These are phyloP conservation scores for Nematodospora valgi DNA, from an alignment of 805 yeast species.

Conservation along the genomic window DNA sequence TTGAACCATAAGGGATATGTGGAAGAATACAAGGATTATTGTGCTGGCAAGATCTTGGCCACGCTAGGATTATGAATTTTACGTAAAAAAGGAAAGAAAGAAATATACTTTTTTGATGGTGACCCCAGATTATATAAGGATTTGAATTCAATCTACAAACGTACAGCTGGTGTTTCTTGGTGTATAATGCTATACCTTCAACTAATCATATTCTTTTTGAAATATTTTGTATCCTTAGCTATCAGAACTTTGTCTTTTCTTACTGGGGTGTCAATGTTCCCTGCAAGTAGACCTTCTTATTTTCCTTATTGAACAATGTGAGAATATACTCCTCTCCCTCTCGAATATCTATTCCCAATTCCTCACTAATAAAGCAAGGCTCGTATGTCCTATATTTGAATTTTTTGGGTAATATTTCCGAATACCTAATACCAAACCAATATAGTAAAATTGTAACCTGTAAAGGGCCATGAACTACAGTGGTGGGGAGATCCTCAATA, in stretches of 20 bases:
- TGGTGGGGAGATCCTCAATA: slow-evolving; percentile 56
- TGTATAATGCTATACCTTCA: too few species aligned
- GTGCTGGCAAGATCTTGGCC: slow-evolving; percentile 38
- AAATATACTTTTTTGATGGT: background rate
- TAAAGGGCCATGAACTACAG: slow-evolving; percentile 81
- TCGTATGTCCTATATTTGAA: slow-evolving; percentile 48
- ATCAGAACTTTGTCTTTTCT: too few species aligned
- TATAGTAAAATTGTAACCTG: slow-evolving; percentile 57
- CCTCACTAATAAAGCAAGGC: slow-evolving; percentile 46
- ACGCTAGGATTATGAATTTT: too few species aligned
- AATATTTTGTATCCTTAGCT: too few species aligned
- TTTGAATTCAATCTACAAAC: too few species aligned
- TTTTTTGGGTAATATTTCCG: slow-evolving; percentile 16
- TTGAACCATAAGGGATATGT: slow-evolving; percentile 31
- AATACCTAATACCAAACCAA: slow-evolving; percentile 35
- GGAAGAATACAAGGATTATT: slow-evolving; percentile 39
- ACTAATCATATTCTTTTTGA: too few species aligned
- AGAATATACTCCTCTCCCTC: too few species aligned
- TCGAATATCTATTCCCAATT: slow-evolving; percentile 13
- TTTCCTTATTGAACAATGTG: too few species aligned
- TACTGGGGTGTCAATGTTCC: too few species aligned
- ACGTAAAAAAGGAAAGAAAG: slow-evolving; percentile 4
- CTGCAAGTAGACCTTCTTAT: too few species aligned
- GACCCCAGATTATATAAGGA: too few species aligned
- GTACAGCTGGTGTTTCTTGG: too few species aligned